phyloP scores from a whole-genome alignment of 192 early-diverging fungal species.

The Coemansia sp. region DNA sequence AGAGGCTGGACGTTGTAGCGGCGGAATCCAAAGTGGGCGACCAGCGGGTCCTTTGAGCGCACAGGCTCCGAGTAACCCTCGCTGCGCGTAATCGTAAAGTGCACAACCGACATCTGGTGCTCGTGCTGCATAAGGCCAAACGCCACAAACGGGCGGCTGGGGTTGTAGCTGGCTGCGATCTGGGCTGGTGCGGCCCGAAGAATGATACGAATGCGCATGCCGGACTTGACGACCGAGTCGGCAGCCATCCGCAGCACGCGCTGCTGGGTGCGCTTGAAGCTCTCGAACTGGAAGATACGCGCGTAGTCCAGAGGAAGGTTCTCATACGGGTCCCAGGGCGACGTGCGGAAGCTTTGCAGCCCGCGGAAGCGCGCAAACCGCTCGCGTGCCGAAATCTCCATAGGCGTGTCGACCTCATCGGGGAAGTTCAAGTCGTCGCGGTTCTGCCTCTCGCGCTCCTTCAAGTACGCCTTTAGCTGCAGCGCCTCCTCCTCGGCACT shows the following conservation, averaged over 20 bases:
- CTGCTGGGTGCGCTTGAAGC: slow-evolving; percentile 78
- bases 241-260: slow-evolving; percentile 62
- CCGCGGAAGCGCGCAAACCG: slow-evolving; percentile 96
- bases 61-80: slow-evolving; percentile 77
- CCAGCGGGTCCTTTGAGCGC: slow-evolving; percentile 91
- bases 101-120: slow-evolving; percentile 90
- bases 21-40: slow-evolving; percentile 88
- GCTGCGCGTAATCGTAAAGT: slow-evolving; percentile 75
- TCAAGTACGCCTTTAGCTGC: slow-evolving; percentile 55
- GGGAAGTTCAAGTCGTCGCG: slow-evolving; percentile 87
- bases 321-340: slow-evolving; percentile 98
- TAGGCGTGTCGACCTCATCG: slow-evolving; percentile 96
- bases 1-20: slow-evolving; percentile 83
- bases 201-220: slow-evolving; percentile 77
- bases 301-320: slow-evolving; percentile 96
- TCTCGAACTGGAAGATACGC: slow-evolving; percentile 96
- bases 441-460: slow-evolving; percentile 59
- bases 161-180: slow-evolving; percentile 13
- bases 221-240: slow-evolving; percentile 62
- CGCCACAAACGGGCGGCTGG: slow-evolving; percentile 51
- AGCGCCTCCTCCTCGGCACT: slow-evolving; percentile 48
- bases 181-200: slow-evolving; percentile 62
- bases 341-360: slow-evolving; percentile 91
- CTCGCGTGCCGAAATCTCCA: slow-evolving; percentile 76
- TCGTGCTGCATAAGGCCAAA: slow-evolving; percentile 87